Conservation (phyloP, 495 filamentous ascomycete genomes). For the Trypethelium eluteriae region DNA sequence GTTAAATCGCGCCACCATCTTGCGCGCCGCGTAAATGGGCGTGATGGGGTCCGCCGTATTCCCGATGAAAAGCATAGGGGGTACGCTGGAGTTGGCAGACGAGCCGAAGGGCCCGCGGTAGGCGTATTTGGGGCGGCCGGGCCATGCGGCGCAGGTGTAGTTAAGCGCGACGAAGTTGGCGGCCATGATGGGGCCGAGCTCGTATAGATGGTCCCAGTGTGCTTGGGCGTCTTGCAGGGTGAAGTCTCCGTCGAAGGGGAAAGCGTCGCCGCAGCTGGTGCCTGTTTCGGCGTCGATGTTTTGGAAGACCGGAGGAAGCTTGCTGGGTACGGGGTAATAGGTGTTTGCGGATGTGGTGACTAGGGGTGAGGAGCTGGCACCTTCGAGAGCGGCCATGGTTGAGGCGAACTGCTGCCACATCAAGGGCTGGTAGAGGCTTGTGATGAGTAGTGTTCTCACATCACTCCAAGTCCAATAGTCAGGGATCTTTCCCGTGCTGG, state of each 20-base stretch:
- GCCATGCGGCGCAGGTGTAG: constrained; percentile 34
- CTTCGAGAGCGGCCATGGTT: constrained; percentile 45
- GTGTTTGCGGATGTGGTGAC: constrained; percentile 13
- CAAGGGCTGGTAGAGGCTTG: constrained; percentile 50
- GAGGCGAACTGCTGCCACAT: constrained; percentile 48
- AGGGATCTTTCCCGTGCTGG: constrained; percentile 31
- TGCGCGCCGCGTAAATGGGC: constrained; percentile 42
- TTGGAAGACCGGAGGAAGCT: background rate
- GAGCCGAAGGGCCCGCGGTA: constrained; percentile 39
- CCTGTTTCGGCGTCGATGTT: background rate
- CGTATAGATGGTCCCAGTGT: background rate
- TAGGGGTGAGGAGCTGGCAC: constrained; percentile 29
- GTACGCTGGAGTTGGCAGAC: constrained; percentile 39
- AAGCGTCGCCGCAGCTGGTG: background rate
- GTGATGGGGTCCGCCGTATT: constrained; percentile 50
- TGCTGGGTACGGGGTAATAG: background rate
- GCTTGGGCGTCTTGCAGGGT: background rate
- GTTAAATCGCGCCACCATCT: constrained; percentile 42
- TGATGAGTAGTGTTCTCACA: constrained; percentile 32
- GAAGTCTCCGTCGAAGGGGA: background rate
- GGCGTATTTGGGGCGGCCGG: constrained; percentile 50
- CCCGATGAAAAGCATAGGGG: constrained; percentile 43
- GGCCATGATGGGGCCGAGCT: background rate
- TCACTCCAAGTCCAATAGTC: constrained; percentile 27
- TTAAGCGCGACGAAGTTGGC: background rate